These are phyloP conservation scores for Neurospora sublineolata DNA, from an alignment of 495 filamentous ascomycete species.

Conservation along the genomic window DNA sequence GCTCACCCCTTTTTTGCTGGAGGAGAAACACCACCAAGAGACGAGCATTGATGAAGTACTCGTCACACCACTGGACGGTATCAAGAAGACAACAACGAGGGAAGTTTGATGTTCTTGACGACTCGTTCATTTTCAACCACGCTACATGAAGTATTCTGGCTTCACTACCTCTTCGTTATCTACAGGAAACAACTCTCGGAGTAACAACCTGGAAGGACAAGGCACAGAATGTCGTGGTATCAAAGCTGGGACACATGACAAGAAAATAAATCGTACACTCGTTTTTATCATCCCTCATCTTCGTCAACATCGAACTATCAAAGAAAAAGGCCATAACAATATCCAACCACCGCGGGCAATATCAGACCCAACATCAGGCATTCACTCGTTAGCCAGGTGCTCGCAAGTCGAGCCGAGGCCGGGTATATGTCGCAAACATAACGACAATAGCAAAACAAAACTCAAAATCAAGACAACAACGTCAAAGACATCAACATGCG, in stretches of 20 bases:
- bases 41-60: background rate
- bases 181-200: background rate
- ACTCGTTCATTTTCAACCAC: background rate
- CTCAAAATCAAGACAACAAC: background rate
- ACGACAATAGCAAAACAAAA: background rate
- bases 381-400: background rate
- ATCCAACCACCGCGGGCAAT: background rate
- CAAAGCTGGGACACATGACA: background rate
- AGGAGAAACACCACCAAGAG: background rate
- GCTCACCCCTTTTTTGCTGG: background rate
- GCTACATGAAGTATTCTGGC: background rate
- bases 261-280: background rate
- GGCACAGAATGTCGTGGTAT: background rate
- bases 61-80: background rate
- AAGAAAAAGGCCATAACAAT: background rate
- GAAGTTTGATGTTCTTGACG: background rate
- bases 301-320: background rate
- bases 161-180: background rate
- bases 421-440: background rate
- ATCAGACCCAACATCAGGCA: background rate
- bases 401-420: background rate
- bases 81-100: background rate
- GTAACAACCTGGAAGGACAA: too few relatives aligned
- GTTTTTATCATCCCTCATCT: background rate
- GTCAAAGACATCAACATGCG: slow-evolving; percentile 2